phyloP scores from a whole-genome alignment of 305 asterid genomes.

The Solanum aculeatissimum region DNA sequence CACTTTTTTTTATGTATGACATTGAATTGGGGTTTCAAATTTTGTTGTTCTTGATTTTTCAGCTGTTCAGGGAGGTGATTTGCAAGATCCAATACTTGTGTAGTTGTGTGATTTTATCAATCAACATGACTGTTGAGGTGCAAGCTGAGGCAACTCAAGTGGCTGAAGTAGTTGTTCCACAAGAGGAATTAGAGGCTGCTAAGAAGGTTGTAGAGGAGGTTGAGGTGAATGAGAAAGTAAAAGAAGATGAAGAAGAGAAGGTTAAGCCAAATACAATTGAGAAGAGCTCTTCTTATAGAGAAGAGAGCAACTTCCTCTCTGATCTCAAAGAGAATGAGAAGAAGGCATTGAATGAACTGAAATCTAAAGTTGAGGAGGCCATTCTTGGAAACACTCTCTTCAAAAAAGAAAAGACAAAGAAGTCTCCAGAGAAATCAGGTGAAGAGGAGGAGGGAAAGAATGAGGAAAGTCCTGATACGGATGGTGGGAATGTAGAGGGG shows the following conservation, averaged over 20 bases:
- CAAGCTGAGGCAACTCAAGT: slow-evolving; percentile 32
- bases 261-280: slow-evolving; percentile 28
- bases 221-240: slow-evolving; percentile 4
- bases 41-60: not conserved
- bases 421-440: not conserved
- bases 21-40: not conserved
- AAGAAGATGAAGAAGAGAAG: slow-evolving; percentile 13
- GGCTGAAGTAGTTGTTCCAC: slow-evolving; percentile 20
- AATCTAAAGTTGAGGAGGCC: slow-evolving; percentile 55
- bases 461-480: not conserved
- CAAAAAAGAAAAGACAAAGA: slow-evolving; percentile 15
- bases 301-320: slow-evolving; percentile 54
- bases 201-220: slow-evolving; percentile 5
- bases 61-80: not conserved
- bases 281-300: slow-evolving; percentile 64
- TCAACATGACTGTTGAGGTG: slow-evolving; percentile 51
- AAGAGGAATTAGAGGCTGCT: not conserved
- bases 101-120: not conserved
- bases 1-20: not conserved
- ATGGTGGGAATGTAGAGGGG: slow-evolving; percentile 1
- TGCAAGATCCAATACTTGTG: not conserved
- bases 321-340: slow-evolving; percentile 58
- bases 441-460: slow-evolving; percentile 3
- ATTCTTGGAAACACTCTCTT: slow-evolving; percentile 43
- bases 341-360: slow-evolving; percentile 51